Evolutionary conservation across 352 stramenopile genomes (phyloP), one percentile per base, ranked within the genome.

Genomic region (Pythium guiyangense): DNA sequence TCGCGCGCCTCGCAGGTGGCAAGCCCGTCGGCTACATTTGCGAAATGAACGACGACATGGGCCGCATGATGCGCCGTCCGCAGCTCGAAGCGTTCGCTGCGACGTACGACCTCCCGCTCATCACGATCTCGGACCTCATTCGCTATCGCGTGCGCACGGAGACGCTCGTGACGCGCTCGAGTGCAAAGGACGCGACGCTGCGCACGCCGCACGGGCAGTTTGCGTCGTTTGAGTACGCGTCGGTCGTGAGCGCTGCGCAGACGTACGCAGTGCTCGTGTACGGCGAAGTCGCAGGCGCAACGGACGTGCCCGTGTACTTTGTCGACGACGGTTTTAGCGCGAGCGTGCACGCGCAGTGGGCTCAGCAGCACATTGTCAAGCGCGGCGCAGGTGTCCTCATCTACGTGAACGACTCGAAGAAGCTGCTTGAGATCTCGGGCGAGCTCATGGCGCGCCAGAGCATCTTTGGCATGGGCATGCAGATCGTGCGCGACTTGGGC

Each of bases 71-170:
- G 62, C 82, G 84, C 47, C 78, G 84, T 12, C 79, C 82, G 18
- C 67, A 92, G 61, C 63, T 94, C 26, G 88, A 96, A 54, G 73
- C 81, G 48, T 98, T 99, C 64, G 93, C 92, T 29, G 67, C 79
- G 69, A 79, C 87, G 56, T 89, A 97, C 65, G 77, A 89, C 12
- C 79, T 98, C 44, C 92, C 97, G 29, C 70, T 99, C 52, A 99
- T 98, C 27, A 99, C 94, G 49, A 99, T 99, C 73, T 97, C 88
- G 10, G 96, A 99, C 84, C 70, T 99, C 39, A 91, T 93, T 62
- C 89, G 96, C 53, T 99, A 98, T 69, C 79, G 94, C 57, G 78
- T 88, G 42, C 77, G 96, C 27, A 78, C 66, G 0, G 84, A 94
- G 68, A 73, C 52, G 40, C 55, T 94, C 14, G 70, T 94, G 15